Base-by-base conservation (phyloP, 2,329 filamentous ascomycete genomes). In the Pyrenophora seminiperda region DNA sequence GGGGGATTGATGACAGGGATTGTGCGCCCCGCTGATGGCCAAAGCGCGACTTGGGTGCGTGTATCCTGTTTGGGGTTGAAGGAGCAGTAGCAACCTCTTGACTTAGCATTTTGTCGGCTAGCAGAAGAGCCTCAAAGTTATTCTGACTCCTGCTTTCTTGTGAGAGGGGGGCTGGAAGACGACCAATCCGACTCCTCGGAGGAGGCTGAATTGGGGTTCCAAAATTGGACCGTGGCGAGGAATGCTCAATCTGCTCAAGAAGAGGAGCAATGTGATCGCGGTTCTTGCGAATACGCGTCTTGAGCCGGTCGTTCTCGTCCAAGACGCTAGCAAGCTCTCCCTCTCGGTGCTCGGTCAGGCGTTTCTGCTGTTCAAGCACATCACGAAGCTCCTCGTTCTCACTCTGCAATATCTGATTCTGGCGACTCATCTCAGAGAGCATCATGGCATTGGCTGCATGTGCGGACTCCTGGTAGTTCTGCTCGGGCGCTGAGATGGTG, bases 241-340 rank as follows among this genome's bases (percentile, higher is more conserved):
- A 88, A 65, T 89, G 87, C 40, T 96, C 83, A 34, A 72, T 64
- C 29, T 67, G 70, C 42, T 70, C 68, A n/a, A 74, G 54, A 22
- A 74, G 65, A 3, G 70, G 69, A 50, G 90, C 89, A 62, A 96
- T 86, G 66, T 96, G 91, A 67, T 95, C 89, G 55, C 93, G 81
- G 67, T 96, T 96, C 70, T 96, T 90, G 33, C 89, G 85, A 57
- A 97, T 96, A 15, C 93, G 87, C 54, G 86, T 89, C 50, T 92
- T 83, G 41, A 97, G 79, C 70, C 90, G 82, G 31, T 85, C 80
- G 47, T 91, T 89, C 66, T 94, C 88, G 63, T 96, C 90, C 2
- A 78, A 73, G n/a, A 96, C 76, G 43, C 79, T 78, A 5, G 83
- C 79, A 14, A 88, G 83, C 64, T 91, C 86, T 56, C 89, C 87